Evolutionary conservation across 192 early-diverging fungal species (phyloP), one percentile per base, ranked within the genome.

Genomic region (Coemansia reversa): DNA sequence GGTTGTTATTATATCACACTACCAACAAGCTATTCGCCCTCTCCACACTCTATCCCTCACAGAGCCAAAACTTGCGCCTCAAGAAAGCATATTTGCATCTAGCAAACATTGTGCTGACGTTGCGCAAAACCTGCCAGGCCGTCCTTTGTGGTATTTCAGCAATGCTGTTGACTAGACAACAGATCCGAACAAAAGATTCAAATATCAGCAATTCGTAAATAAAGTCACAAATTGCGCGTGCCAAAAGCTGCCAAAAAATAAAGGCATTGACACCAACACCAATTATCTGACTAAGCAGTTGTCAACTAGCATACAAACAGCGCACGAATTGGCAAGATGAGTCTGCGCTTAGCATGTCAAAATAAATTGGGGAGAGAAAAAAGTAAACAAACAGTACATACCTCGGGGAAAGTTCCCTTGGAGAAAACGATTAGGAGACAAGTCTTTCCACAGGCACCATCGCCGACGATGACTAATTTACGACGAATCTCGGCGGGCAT

Each of bases 401-500:
- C 92, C 79, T 91, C 86, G 39, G 92, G 93, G 84, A 96, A 96
- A 50, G 83, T 72, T 48, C 89, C 90, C 74, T 92, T 90, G 58
- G 86, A 87, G 54, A 93, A 96, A 66, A 91, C 89, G 65, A 90
- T 87, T 65, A 94, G 75, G 65, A 94, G 81, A 73, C 92, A 97
- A 8, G 93, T 95, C 77, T 97, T 97, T 69, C 93, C 94, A 70
- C 90, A 90, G 51, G 92, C 91, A 76, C 94, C 94, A 72, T 97
- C 94, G 49, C 94, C 94, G n/a, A 97, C 88, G 57, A 94, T 90
- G 47, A 94, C 92, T 67, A 95, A 85, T 74, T 97, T 97, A 59
- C 71, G 77, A 64, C 73, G 73, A 57, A 75, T 75, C 63, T 75
- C 73, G 50, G 73, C 62, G 58, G 66, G 55, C 73, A 75, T 75